These are phyloP conservation scores for Solanum virginianum DNA, from an alignment of 257 asterid genomes.

Conservation along the genomic window DNA sequence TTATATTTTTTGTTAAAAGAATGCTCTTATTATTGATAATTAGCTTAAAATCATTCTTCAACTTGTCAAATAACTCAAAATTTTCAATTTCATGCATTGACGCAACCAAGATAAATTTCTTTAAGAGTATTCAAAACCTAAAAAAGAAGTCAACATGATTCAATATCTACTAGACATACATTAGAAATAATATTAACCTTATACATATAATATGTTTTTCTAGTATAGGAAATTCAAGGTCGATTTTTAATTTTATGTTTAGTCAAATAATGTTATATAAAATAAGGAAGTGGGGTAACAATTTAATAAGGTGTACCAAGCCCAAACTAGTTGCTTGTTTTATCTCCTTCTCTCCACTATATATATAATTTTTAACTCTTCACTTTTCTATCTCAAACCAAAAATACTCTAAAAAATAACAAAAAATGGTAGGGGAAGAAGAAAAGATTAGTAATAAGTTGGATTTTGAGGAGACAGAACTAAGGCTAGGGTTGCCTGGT, in stretches of 20 bases:
- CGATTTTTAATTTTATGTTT: background rate
- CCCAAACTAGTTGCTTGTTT: background rate
- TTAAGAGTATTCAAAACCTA: too few species aligned
- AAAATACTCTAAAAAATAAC: background rate
- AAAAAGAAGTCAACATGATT: too few species aligned
- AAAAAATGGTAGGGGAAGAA: background rate
- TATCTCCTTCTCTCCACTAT: background rate
- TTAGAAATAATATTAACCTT: background rate
- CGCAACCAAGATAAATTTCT: background rate
- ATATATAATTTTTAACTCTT: background rate
- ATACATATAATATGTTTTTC: background rate
- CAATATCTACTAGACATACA: background rate
- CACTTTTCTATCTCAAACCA: background rate
- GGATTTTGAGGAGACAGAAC: slow-evolving; percentile 17
- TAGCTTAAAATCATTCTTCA: background rate
- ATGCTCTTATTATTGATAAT: background rate
- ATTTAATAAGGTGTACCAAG: background rate
- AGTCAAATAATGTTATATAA: background rate
- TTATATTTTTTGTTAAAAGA: background rate
- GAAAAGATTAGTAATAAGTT: background rate
- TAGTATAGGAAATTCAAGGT: accelerated
- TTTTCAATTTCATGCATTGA: background rate
- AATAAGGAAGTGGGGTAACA: background rate
- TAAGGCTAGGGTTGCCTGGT: slow-evolving; percentile 13
- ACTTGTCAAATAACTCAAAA: background rate